Evolutionary conservation across 257 asterid genomes (phyloP).

Genomic region (Nicotiana benthamiana): DNA sequence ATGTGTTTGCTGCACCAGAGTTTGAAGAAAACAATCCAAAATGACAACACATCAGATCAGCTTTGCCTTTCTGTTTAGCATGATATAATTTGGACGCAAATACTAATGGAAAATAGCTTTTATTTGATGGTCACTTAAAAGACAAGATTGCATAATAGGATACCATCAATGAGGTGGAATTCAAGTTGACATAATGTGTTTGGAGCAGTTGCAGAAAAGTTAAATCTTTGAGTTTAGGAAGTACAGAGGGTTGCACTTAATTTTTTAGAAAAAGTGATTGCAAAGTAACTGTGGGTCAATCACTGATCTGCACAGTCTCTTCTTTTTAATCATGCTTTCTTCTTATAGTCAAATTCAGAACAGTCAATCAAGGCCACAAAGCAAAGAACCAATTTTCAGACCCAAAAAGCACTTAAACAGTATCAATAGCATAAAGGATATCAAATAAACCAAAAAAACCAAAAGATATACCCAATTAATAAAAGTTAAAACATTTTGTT

Average conservation of each 20-base stretch:
- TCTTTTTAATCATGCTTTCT: background rate
- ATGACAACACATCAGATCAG: background rate
- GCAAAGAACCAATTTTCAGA: background rate
- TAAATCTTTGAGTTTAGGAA: background rate
- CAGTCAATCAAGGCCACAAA: background rate
- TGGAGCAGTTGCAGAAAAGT: background rate
- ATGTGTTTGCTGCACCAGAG: background rate
- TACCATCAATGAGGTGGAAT: background rate
- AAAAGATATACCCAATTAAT: background rate
- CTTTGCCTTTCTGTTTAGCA: background rate
- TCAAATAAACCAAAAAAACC: background rate
- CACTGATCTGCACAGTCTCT: background rate
- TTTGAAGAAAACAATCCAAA: background rate
- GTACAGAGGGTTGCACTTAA: background rate
- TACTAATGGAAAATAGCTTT: background rate
- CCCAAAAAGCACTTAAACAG: background rate
- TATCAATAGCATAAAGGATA: background rate
- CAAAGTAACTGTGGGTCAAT: background rate
- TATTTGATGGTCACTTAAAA: background rate
- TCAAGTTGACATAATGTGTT: background rate
- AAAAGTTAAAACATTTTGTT: background rate
- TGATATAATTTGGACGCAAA: background rate
- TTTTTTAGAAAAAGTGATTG: background rate
- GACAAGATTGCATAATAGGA: background rate
- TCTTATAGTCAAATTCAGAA: background rate